phyloP scores from a whole-genome alignment of 371 early-diverging fungal genomes.

The Apophysomyces ossiformis region DNA sequence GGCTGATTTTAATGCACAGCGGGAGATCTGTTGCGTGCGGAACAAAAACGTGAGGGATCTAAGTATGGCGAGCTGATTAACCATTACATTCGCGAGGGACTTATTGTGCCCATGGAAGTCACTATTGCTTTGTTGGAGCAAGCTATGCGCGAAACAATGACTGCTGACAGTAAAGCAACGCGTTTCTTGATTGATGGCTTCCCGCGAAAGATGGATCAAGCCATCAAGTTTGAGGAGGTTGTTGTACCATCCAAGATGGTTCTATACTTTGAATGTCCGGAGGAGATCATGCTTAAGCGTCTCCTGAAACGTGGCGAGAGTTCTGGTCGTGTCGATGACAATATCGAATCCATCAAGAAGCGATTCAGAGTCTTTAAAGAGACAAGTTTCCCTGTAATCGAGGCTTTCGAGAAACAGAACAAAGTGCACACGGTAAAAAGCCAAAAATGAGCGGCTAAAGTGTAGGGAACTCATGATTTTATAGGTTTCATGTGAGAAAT shows the following conservation, averaged over 20 bases:
- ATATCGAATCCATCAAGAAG: slow-evolving; percentile 92
- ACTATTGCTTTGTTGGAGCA: slow-evolving; percentile 87
- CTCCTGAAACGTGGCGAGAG: slow-evolving; percentile 89
- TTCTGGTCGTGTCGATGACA: slow-evolving; percentile 91
- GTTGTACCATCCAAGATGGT: slow-evolving; percentile 51
- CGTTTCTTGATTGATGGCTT: slow-evolving; percentile 95
- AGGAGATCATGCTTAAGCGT: slow-evolving; percentile 28
- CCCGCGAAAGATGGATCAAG: slow-evolving; percentile 94
- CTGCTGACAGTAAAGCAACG: slow-evolving; percentile 34
- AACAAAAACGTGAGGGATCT: slow-evolving; percentile 81
- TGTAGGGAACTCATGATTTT: background rate
- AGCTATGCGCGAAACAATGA: slow-evolving; percentile 77
- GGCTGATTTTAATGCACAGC: slow-evolving; percentile 50
- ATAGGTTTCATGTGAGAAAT: slow-evolving; percentile 53
- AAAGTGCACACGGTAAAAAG: slow-evolving; percentile 76
- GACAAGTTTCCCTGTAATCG: slow-evolving; percentile 88
- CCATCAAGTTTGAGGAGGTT: slow-evolving; percentile 82
- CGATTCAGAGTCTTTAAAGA: slow-evolving; percentile 86
- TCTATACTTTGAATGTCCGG: slow-evolving; percentile 38
- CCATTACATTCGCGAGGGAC: slow-evolving; percentile 86
- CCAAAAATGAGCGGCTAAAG: background rate
- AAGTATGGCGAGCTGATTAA: slow-evolving; percentile 89
- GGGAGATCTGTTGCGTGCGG: slow-evolving; percentile 92
- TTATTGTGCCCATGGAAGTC: slow-evolving; percentile 93
- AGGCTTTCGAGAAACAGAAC: slow-evolving; percentile 65